These are phyloP conservation scores for Solanum microdontum DNA, from an alignment of 257 asterid species.

Conservation along the genomic window DNA sequence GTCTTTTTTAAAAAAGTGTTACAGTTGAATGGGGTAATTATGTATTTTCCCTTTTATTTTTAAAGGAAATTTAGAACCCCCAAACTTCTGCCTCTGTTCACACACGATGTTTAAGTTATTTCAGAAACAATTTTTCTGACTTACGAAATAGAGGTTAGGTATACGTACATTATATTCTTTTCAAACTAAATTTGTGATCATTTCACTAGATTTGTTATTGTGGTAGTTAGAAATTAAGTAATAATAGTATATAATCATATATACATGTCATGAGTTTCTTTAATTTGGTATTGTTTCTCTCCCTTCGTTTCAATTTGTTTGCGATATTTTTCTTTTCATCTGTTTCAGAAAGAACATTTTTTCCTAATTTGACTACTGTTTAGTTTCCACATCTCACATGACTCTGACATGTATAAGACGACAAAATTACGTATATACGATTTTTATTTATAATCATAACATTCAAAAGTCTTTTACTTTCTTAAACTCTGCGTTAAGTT, in stretches of 20 bases:
- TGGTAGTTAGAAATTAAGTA: not conserved
- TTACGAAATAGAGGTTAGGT: not conserved
- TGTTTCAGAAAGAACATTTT: not conserved
- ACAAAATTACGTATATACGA: accelerated
- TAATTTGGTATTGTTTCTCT: not conserved
- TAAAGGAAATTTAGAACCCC: too few species aligned
- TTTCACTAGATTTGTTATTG: not conserved
- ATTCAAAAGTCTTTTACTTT: not conserved
- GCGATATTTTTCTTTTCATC: not conserved
- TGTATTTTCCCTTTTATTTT: too few species aligned
- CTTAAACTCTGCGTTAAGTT: not conserved
- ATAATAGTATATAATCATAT: not conserved
- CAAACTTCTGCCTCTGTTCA: too few species aligned
- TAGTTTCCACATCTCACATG: not conserved
- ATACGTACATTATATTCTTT: not conserved
- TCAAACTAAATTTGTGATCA: not conserved
- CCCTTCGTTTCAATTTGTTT: not conserved
- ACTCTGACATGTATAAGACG: not conserved
- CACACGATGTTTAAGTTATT: not conserved
- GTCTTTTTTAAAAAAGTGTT: too few species aligned
- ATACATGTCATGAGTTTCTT: not conserved
- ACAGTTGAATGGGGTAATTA: too few species aligned
- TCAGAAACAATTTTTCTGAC: accelerated
- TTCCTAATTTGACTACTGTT: not conserved
- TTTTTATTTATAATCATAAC: not conserved